phyloP scores from a whole-genome alignment of 805 yeast genomes.

The Yarrowia deformans region DNA sequence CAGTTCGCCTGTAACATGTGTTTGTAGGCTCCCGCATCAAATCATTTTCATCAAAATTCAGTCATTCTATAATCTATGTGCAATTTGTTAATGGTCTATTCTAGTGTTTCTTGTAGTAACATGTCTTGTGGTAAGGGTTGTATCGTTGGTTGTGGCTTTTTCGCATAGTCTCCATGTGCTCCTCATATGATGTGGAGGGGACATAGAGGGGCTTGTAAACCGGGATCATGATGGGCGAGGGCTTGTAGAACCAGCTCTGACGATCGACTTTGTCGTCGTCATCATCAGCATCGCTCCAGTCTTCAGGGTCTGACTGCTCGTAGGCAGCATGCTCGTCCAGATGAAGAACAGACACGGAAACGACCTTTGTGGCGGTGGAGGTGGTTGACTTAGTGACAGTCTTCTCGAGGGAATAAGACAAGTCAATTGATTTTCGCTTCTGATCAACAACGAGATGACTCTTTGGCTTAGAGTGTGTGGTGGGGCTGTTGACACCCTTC shows the following conservation, averaged over 20 bases:
- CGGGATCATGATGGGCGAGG: neutral
- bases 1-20: too few species aligned
- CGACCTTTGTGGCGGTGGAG: neutral
- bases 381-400: neutral
- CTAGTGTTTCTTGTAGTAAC: neutral
- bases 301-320: constrained; percentile 13
- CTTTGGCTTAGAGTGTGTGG: neutral
- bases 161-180: neutral
- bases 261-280: neutral
- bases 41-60: neutral
- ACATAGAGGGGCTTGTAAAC: neutral
- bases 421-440: neutral
- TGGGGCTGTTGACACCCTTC: neutral
- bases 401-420: constrained; percentile 2
- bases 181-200: neutral
- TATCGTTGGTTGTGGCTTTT: neutral
- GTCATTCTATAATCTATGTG: neutral
- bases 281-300: constrained; percentile 23
- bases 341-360: neutral
- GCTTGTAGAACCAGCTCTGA: constrained; percentile 8
- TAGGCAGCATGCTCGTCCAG: neutral
- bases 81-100: neutral
- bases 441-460: neutral
- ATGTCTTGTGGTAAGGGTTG: constrained; percentile 4
- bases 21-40: too few species aligned